Evolutionary conservation across 306 rosid species (phyloP), one percentile per base, ranked within the genome.

Genomic region (Cicer cuneatum): DNA sequence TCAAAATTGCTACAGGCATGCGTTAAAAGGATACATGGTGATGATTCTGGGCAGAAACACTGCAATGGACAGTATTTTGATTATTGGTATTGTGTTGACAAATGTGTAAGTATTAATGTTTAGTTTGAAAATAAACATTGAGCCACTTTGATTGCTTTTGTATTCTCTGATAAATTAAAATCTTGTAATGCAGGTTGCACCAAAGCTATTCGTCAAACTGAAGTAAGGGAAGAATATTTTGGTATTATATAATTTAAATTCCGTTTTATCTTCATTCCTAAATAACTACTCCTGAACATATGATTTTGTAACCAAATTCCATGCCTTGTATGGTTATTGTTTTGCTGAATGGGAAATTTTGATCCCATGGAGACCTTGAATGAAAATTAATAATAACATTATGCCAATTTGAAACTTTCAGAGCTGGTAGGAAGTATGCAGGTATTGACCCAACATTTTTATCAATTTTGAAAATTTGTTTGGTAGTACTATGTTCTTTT

Each of bases 51-150:
- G 71, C 89, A 90, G 81, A 89, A 92, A 89, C 99, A 95, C 78
- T 92, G 98, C 85, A 95, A 97, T n/a, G 98, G 99, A 80, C 99
- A 95, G 58, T 95, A 92, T 84, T 95, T 95, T 71, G 99, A 95
- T 84, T 89, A 89, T 83, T 92, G 93, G 96, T 83, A 85, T 75
- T 95, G 99, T 83, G 73, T 95, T 19, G 99, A 95, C 96, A 92
- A 90, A 90, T 95, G 99, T 70, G 99, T 95, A 87, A 81, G 98
- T 87, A 49, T 52, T 42, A 53, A 46, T 77, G 14, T 15, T 46
- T 38, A 15, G 43, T 56, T 35, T 14, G 18, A 16, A 38, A 69
- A 40, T 40, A 42, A 41, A 7, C 21, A 56, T 72, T 40, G 7
- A 46, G 15, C 72, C 10, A 21, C 62, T 54, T 72, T 29, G 8